These are phyloP conservation scores for Syzygium oleosum DNA, from an alignment of 345 rosid genomes.

Conservation along the genomic window DNA sequence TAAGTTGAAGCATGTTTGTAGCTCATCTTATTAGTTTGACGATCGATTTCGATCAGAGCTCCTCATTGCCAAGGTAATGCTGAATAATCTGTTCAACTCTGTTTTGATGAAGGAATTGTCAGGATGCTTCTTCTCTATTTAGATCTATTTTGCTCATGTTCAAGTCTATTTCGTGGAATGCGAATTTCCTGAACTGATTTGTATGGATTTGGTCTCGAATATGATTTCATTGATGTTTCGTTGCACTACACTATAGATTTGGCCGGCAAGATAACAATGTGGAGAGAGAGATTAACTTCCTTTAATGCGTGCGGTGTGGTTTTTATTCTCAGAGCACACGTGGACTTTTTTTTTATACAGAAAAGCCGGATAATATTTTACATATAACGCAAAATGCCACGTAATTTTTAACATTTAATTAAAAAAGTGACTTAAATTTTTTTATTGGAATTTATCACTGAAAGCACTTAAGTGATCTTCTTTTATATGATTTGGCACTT, in stretches of 20 bases:
- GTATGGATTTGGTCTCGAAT: neutral
- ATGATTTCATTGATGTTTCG: neutral
- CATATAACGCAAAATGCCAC: neutral
- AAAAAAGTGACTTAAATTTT: too few species aligned
- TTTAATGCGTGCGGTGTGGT: neutral
- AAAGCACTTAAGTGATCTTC: too few species aligned
- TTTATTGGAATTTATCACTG: accelerated
- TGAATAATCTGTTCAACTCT: neutral
- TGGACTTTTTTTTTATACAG: accelerated
- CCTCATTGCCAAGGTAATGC: neutral
- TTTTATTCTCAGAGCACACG: neutral
- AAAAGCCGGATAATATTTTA: neutral
- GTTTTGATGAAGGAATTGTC: neutral
- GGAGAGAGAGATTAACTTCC: neutral
- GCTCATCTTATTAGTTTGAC: neutral
- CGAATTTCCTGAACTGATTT: neutral
- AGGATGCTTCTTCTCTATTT: neutral
- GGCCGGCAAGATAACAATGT: neutral
- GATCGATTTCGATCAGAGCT: neutral
- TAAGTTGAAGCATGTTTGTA: neutral
- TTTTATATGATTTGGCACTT: accelerated
- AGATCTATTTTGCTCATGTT: neutral
- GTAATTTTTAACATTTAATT: too few species aligned
- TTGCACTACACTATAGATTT: neutral
- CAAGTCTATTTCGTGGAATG: neutral